These are phyloP conservation scores for Solanum ahanhuiri DNA, from an alignment of 257 asterid genomes.

Conservation along the genomic window DNA sequence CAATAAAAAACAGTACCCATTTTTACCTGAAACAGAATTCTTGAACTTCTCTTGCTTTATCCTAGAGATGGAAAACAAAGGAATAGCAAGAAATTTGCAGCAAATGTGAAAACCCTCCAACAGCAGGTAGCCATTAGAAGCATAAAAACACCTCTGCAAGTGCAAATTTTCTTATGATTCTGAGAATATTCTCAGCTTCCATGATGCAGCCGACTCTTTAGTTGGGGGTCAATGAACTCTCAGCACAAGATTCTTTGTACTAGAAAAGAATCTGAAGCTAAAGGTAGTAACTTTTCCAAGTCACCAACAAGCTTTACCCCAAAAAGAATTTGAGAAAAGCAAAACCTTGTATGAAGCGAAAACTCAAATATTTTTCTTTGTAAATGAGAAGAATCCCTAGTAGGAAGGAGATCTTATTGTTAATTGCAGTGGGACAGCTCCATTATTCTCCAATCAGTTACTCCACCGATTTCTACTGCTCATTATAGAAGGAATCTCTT, in stretches of 20 bases:
- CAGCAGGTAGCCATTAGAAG: background rate
- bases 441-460: conserved; percentile 8
- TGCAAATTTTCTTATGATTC: background rate
- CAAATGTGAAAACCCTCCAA: background rate
- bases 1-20: background rate
- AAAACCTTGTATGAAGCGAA: background rate
- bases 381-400: background rate
- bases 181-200: background rate
- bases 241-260: background rate
- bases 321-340: background rate
- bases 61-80: background rate
- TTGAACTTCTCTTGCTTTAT: background rate
- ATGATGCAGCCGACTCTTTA: background rate
- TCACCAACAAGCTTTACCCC: background rate
- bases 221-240: background rate
- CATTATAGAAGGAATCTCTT: background rate
- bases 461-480: background rate
- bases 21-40: background rate
- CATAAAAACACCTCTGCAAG: background rate
- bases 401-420: background rate
- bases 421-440: background rate
- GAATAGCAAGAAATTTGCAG: background rate
- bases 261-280: background rate
- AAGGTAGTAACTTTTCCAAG: background rate
- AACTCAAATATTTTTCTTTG: background rate